These are phyloP conservation scores for Alternaria sp. DNA, from an alignment of 2,329 filamentous ascomycete species.

Conservation along the genomic window DNA sequence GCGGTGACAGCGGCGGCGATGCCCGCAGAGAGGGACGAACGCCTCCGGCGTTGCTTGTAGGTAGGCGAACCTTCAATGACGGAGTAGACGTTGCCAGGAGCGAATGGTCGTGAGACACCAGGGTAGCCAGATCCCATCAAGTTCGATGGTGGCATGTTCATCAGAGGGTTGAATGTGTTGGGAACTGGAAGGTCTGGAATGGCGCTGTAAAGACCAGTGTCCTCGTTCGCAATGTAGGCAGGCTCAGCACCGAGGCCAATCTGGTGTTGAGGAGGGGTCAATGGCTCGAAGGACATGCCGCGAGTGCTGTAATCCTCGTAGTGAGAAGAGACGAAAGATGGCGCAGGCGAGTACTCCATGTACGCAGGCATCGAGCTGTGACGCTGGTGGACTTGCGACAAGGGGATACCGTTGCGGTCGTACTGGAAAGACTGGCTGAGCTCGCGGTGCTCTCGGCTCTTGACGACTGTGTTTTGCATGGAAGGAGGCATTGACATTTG, in stretches of 20 bases:
- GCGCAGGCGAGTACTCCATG: slow-evolving; percentile 96
- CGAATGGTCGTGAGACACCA: slow-evolving; percentile 71
- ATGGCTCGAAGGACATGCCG: slow-evolving; percentile 93
- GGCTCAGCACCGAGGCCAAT: slow-evolving; percentile 84
- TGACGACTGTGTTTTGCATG: slow-evolving; percentile 77
- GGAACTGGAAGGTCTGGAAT: slow-evolving; percentile 87
- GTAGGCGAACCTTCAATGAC: slow-evolving; percentile 98
- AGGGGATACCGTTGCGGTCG: slow-evolving; percentile 88
- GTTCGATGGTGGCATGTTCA: slow-evolving; percentile 88
- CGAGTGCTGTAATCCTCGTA: slow-evolving; percentile 98
- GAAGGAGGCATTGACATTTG: slow-evolving; percentile 78
- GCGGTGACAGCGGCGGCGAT: slow-evolving; percentile 75
- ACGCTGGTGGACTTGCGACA: slow-evolving; percentile 84
- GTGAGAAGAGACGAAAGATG: slow-evolving; percentile 98
- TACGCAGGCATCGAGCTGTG: slow-evolving; percentile 99
- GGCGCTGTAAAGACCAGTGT: slow-evolving; percentile 93
- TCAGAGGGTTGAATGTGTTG: slow-evolving; percentile 83
- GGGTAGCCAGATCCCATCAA: slow-evolving; percentile 82
- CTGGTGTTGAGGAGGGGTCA: slow-evolving; percentile 93
- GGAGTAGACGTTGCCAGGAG: slow-evolving; percentile 85
- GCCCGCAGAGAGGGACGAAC: slow-evolving; percentile 88
- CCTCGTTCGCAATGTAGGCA: slow-evolving; percentile 97
- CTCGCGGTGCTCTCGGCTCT: slow-evolving; percentile 85
- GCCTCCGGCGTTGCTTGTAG: slow-evolving; percentile 95
- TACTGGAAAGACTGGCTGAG: slow-evolving; percentile 79